Percentiles rank a stretch among this genome's conserved stretches.
phyloP scores from a whole-genome alignment of 73 alveolate genomes.

The Stentor roeselii region DNA sequence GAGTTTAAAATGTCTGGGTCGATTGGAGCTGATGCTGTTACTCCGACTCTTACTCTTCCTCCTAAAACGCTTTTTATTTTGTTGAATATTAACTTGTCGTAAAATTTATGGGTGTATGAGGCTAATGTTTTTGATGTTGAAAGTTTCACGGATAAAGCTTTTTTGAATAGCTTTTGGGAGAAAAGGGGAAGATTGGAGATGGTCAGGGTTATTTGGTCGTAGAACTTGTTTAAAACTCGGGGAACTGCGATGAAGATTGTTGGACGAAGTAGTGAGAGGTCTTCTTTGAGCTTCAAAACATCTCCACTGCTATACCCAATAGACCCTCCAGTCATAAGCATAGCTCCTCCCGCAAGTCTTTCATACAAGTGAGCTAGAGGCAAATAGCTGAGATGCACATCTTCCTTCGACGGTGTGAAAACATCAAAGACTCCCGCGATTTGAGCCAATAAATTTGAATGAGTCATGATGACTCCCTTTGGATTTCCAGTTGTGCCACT shows the following conservation, averaged over 20 bases:
- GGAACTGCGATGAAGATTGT: constrained; percentile 96
- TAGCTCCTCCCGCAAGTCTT: constrained; percentile 59
- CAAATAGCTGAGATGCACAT: constrained; percentile 82
- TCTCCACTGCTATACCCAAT: constrained; percentile 83
- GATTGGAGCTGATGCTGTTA: constrained; percentile 94
- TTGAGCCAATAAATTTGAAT: constrained; percentile 50
- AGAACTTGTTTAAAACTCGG: constrained; percentile 85
- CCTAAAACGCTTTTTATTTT: constrained; percentile 78
- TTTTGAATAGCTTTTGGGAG: constrained; percentile 49
- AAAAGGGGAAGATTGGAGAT: constrained; percentile 56
- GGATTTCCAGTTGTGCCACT: constrained; percentile 98
- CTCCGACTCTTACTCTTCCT: constrained; percentile 81
- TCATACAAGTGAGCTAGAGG: constrained; percentile 96
- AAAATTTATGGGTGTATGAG: constrained; percentile 56
- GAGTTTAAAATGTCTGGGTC: constrained; percentile 72
- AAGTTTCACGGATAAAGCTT: constrained; percentile 70
- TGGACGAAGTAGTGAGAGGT: constrained; percentile 80
- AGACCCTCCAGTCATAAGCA: constrained; percentile 57
- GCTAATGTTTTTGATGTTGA: constrained; percentile 46
- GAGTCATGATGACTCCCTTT: constrained; percentile 92
- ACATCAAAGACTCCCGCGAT: constrained; percentile 43
- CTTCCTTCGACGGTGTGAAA: constrained; percentile 60
- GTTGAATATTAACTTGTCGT: constrained; percentile 80
- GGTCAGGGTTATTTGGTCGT: constrained; percentile 68
- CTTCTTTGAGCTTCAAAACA: constrained; percentile 67